These are phyloP conservation scores for Hypoxylon sp. DNA, from an alignment of 2,329 filamentous ascomycete genomes.

Conservation along the genomic window DNA sequence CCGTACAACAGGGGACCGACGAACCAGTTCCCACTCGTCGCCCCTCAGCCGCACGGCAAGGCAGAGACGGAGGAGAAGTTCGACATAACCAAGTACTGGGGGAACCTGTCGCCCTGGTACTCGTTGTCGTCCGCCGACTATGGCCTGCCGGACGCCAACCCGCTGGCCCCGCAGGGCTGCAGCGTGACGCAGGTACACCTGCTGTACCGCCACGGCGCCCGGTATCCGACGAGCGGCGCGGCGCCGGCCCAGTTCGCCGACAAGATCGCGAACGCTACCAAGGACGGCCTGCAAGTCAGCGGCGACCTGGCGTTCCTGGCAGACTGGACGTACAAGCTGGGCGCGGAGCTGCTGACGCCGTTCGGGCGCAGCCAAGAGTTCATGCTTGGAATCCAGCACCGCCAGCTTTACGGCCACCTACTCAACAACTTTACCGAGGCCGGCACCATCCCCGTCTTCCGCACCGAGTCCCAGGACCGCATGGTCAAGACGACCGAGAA, in stretches of 20 bases:
- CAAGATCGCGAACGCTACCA: slow-evolving; percentile 51
- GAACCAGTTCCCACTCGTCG: slow-evolving; percentile 50
- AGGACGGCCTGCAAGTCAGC: slow-evolving; percentile 49
- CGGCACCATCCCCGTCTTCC: slow-evolving; percentile 54
- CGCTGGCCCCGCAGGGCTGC: slow-evolving; percentile 48
- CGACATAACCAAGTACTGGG: slow-evolving; percentile 51
- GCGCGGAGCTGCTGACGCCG: slow-evolving; percentile 52
- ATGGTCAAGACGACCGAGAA: slow-evolving; percentile 52
- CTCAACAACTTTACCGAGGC: slow-evolving; percentile 58
- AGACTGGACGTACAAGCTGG: slow-evolving; percentile 53
- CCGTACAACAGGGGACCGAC: slow-evolving; percentile 46
- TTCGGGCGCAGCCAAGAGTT: slow-evolving; percentile 57
- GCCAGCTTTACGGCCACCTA: slow-evolving; percentile 57
- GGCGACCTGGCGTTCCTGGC: slow-evolving; percentile 49
- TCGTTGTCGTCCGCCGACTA: slow-evolving; percentile 51
- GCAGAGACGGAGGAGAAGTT: slow-evolving; percentile 40
- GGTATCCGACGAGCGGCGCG: slow-evolving; percentile 50
- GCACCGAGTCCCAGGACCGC: slow-evolving; percentile 50
- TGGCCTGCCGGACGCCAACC: slow-evolving; percentile 48
- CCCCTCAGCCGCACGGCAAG: slow-evolving; percentile 45
- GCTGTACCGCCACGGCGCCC: slow-evolving; percentile 51
- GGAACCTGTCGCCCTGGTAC: slow-evolving; percentile 52
- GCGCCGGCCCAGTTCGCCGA: slow-evolving; percentile 49
- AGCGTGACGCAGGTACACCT: slow-evolving; percentile 50
- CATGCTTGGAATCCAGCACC: slow-evolving; percentile 54